These are phyloP conservation scores for Podaxis pistillaris DNA, from an alignment of 768 basidiomycete genomes.

Conservation along the genomic window DNA sequence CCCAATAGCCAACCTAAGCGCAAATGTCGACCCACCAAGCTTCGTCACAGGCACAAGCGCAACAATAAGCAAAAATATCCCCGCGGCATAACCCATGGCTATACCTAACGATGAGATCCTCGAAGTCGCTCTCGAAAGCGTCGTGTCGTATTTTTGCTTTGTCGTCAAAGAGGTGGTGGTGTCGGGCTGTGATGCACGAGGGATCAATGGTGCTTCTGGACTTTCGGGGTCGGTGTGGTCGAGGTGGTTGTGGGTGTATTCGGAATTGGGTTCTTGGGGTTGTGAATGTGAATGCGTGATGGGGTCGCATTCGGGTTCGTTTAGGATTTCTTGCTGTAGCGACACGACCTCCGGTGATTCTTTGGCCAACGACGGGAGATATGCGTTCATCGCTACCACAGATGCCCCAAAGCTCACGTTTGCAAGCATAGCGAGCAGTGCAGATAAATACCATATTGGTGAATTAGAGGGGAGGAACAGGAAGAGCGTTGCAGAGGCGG, in stretches of 20 bases:
- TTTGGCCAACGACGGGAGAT: slow-evolving; percentile 73
- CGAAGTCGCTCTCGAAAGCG: slow-evolving; percentile 72
- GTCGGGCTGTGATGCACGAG: slow-evolving; percentile 16
- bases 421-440: slow-evolving; percentile 69
- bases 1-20: slow-evolving; percentile 81
- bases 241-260: slow-evolving; percentile 3
- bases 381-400: slow-evolving; percentile 87
- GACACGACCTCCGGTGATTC: slow-evolving; percentile 58
- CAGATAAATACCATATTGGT: slow-evolving; percentile 64
- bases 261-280: slow-evolving; percentile 7
- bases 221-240: slow-evolving; percentile 24
- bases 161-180: neutral
- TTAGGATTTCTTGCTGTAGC: slow-evolving; percentile 33
- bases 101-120: slow-evolving; percentile 85
- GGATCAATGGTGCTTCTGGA: slow-evolving; percentile 39
- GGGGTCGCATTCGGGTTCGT: slow-evolving; percentile 17
- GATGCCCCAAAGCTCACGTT: slow-evolving; percentile 88
- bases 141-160: slow-evolving; percentile 46
- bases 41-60: slow-evolving; percentile 75
- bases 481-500: slow-evolving; percentile 66
- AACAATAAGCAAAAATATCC: slow-evolving; percentile 72
- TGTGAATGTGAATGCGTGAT: slow-evolving; percentile 15
- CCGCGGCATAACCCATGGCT: slow-evolving; percentile 82
- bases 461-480: slow-evolving; percentile 72
- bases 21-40: slow-evolving; percentile 72